Base-by-base conservation (phyloP, 1,284 basidiomycete genomes). In the Phaffia rhodozyma region DNA sequence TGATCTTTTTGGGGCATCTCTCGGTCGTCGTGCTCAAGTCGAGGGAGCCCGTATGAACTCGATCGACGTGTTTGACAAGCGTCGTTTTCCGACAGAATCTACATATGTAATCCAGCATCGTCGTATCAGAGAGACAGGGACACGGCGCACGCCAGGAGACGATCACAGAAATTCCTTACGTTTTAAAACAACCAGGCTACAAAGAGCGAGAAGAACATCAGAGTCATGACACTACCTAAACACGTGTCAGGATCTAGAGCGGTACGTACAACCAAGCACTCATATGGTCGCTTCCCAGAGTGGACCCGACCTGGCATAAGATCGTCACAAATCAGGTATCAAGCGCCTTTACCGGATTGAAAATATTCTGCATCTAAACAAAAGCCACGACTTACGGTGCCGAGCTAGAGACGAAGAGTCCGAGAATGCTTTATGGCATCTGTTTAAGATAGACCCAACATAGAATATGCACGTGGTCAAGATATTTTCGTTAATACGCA, bases 401-500 rank as follows among this genome's bases (percentile, higher is more conserved):
- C 81, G 77, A 23, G 81, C 81, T 18, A 83, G 74, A 9, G 80
- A 82, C 66, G 76, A 78, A 9, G 80, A 82, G 69, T 83, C 81
- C 59, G 77, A 77, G 71, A 83, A 83, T 7, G 78, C 75, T 70
- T 81, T 80, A 53, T 71, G 60, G 71, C 79, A 80, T 9, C 70
- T 43, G 38, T 11, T 43, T 2, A 43, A 5, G 16, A 43, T 16
- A 11, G 13, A 43, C 13, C 38, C 38, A 43, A 43, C 5, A 11
- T 2, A 43, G 38, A 16, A 16, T 16, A 16, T 43, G 5, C 5
- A 16, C 5, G 38, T 43, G 38, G 13, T 43, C 38, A 43, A 43
- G 13, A 43, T 16, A 2, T 43, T 11, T 7, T 16, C 2, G 13
- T 2, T 43, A 11, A 16, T 2, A 5, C 13, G 13, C 38, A 43